These are phyloP conservation scores for Rhizopus arrhizus DNA, from an alignment of 371 early-diverging fungal species.

Conservation along the genomic window DNA sequence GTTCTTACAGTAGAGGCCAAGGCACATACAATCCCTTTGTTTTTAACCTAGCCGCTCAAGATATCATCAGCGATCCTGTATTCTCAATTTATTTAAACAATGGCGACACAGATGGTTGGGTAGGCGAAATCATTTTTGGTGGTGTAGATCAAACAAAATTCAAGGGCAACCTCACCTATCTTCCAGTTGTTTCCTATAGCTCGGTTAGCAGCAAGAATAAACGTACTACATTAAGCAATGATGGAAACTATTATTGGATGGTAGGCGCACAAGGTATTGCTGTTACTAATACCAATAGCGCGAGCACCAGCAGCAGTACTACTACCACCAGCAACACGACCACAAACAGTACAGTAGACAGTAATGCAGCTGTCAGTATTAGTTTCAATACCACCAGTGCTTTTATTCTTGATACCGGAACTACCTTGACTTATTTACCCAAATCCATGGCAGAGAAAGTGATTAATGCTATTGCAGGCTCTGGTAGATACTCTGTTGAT, in stretches of 20 bases:
- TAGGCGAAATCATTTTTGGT: constrained; percentile 64
- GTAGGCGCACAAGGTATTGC: constrained; percentile 43
- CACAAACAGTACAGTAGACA: background rate
- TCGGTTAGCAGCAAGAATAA: constrained; percentile 11
- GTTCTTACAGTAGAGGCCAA: constrained; percentile 26
- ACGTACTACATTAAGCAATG: constrained; percentile 7
- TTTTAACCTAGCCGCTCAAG: constrained; percentile 40
- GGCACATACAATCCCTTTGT: constrained; percentile 43
- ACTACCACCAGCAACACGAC: background rate
- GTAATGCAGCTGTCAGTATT: background rate
- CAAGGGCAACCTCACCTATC: constrained; percentile 54
- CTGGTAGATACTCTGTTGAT: constrained; percentile 22
- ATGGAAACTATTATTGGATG: constrained; percentile 49
- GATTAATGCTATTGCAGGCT: constrained; percentile 25
- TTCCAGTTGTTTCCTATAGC: constrained; percentile 34
- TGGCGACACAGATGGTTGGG: constrained; percentile 31
- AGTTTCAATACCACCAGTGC: constrained; percentile 18
- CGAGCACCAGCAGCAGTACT: background rate
- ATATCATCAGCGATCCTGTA: constrained; percentile 35
- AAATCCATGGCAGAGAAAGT: constrained; percentile 26
- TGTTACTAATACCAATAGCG: constrained; percentile 15
- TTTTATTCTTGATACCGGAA: constrained; percentile 53
- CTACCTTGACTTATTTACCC: constrained; percentile 52
- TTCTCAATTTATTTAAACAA: constrained; percentile 48
- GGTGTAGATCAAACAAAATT: constrained; percentile 58